Conservation (phyloP, 2,329 filamentous ascomycete species). For the Microsporum ferrugineum region DNA sequence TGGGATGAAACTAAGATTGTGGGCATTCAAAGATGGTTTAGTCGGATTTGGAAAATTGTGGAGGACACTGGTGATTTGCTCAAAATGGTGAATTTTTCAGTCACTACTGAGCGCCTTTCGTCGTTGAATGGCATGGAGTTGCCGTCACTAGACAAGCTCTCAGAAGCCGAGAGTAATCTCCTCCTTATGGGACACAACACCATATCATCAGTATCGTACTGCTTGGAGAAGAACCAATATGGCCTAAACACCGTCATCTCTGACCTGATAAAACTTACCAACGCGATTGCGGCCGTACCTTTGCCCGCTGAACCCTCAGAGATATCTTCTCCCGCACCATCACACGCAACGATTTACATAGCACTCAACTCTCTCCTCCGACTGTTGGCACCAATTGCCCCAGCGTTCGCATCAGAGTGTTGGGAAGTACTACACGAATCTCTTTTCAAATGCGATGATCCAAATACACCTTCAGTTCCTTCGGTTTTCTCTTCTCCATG, state of each 20-base stretch:
- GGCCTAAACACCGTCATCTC: conserved; percentile 74
- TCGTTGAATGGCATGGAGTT: conserved; percentile 19
- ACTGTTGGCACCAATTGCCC: conserved; percentile 68
- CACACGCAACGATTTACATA: conserved; percentile 29
- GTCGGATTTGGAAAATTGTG: conserved; percentile 52
- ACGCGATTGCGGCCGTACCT: conserved; percentile 45
- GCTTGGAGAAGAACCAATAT: conserved; percentile 59
- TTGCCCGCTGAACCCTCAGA: conserved; percentile 16
- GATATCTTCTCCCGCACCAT: conserved; percentile 11
- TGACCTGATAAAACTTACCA: conserved; percentile 71
- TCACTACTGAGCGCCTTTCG: conserved; percentile 17
- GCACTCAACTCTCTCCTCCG: conserved; percentile 51
- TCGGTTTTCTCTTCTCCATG: conserved; percentile 44
- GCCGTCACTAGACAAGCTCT: conserved; percentile 23
- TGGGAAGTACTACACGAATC: conserved; percentile 50
- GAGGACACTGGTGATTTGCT: conserved; percentile 24
- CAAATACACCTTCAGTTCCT: conserved; percentile 8
- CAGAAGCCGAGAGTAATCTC: conserved; percentile 34
- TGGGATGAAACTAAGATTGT: conserved; percentile 79
- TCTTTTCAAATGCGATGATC: conserved; percentile 10
- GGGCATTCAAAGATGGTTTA: conserved; percentile 71
- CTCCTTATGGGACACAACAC: conserved; percentile 58
- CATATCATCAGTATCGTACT: conserved; percentile 54
- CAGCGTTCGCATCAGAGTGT: conserved; percentile 69
- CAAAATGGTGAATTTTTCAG: conserved; percentile 14